These are phyloP conservation scores for Cutaneotrichosporon mucoides DNA, from an alignment of 1,284 basidiomycete species.

Conservation along the genomic window DNA sequence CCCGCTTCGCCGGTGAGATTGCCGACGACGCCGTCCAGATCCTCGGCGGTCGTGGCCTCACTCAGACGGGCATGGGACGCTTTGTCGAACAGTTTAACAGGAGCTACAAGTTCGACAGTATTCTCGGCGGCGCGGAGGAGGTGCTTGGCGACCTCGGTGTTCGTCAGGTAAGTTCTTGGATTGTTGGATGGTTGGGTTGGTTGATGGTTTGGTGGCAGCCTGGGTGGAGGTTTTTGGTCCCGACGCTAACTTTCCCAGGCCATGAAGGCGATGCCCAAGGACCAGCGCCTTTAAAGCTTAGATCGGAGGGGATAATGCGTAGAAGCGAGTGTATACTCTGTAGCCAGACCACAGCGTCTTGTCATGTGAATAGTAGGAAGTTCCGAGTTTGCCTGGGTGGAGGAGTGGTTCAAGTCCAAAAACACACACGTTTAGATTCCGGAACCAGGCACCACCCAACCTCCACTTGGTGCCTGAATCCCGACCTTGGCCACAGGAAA, in stretches of 20 bases:
- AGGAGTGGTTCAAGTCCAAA: no score
- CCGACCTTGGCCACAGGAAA: no score
- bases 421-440: no score
- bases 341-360: neutral
- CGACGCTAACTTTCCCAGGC: slow-evolving; percentile 27
- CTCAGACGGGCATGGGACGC: slow-evolving; percentile 60
- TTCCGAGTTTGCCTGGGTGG: no score
- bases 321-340: neutral
- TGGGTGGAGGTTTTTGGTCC: no score
- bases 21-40: slow-evolving; percentile 55
- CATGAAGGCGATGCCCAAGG: slow-evolving; percentile 22
- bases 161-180: slow-evolving; percentile 18
- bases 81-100: slow-evolving; percentile 53
- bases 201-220: no score
- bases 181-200: no score
- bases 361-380: slow-evolving; percentile 2
- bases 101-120: slow-evolving; percentile 81
- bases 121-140: slow-evolving; percentile 53
- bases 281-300: slow-evolving; percentile 19
- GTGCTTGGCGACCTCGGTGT: slow-evolving; percentile 55
- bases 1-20: slow-evolving; percentile 48
- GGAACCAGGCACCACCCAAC: no score
- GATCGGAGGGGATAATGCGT: neutral
- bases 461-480: no score
- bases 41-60: slow-evolving; percentile 58